Conservation (phyloP, 2,329 filamentous ascomycete genomes). For the Penicillium janthinellum region DNA sequence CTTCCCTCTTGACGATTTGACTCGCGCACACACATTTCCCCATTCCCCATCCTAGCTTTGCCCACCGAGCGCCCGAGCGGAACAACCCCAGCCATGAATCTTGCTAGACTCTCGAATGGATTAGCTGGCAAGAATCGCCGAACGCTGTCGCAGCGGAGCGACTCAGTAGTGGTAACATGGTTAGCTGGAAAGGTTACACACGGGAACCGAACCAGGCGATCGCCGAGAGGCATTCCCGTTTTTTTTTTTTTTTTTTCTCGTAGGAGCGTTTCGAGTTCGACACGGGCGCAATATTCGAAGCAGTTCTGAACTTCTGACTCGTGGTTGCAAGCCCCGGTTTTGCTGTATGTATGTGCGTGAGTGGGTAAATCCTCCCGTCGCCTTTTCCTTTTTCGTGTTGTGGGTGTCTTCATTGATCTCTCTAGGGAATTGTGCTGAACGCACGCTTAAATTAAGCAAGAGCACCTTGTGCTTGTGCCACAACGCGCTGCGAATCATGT, state of each 20-base stretch:
- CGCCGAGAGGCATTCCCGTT: slow-evolving; percentile 36
- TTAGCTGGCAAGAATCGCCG: not conserved
- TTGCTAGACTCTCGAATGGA: not conserved
- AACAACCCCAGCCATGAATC: not conserved
- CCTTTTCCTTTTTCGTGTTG: not conserved
- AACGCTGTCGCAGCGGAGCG: too few relatives aligned
- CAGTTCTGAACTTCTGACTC: not conserved
- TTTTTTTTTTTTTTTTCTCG: not conserved
- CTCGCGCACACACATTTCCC: slow-evolving; percentile 1
- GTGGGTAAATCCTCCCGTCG: not conserved
- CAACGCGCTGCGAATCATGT: slow-evolving; percentile 20
- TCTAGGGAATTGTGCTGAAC: not conserved
- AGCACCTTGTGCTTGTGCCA: slow-evolving; percentile 14
- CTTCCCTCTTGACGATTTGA: not conserved
- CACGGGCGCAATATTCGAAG: not conserved
- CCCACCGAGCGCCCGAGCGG: not conserved
- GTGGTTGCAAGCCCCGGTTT: not conserved
- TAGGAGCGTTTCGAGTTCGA: not conserved
- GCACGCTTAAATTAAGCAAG: slow-evolving; percentile 25
- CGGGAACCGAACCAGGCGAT: slow-evolving; percentile 19
- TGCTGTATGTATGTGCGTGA: not conserved
- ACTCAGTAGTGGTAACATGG: not conserved
- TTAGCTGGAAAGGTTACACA: not conserved
- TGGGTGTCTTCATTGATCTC: not conserved
- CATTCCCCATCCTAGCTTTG: slow-evolving; percentile 30